Percentiles rank a stretch among this genome's conserved stretches.
Conservation (phyloP, 2,329 filamentous ascomycete species). For the Diplodia mutila region DNA sequence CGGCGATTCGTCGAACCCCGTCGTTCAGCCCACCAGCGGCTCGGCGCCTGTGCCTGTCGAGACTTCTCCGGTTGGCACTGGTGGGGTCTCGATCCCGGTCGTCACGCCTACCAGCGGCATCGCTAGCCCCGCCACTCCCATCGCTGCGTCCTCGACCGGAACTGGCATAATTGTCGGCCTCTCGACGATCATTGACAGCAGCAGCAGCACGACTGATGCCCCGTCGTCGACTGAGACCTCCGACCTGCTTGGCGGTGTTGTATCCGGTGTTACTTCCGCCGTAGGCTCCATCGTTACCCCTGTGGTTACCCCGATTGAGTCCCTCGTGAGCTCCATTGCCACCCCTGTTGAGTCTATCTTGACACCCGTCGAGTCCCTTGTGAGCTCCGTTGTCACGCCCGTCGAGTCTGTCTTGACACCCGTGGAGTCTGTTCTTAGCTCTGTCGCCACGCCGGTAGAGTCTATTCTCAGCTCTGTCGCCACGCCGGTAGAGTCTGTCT, state of each 20-base stretch:
- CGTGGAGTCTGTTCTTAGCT: too few relatives aligned
- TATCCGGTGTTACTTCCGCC: conserved; percentile 16
- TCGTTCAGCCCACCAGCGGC: conserved; percentile 25
- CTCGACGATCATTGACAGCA: conserved; percentile 35
- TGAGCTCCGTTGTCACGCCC: too few relatives aligned
- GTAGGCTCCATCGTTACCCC: conserved; percentile 1
- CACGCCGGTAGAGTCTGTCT: conserved; percentile 2
- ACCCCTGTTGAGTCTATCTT: conserved; percentile 3
- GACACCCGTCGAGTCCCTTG: not conserved
- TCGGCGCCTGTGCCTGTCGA: conserved; percentile 31
- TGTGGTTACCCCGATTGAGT: conserved; percentile 1
- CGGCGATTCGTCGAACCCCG: conserved; percentile 24
- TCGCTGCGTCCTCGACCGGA: conserved; percentile 24
- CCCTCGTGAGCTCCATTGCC: not conserved
- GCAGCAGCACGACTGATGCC: conserved; percentile 22
- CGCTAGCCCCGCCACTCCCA: conserved; percentile 1
- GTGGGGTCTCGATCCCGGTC: conserved; percentile 18
- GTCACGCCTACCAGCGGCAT: conserved; percentile 17
- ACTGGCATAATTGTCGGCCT: conserved; percentile 39
- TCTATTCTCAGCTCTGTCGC: not conserved
- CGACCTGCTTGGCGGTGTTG: conserved; percentile 17
- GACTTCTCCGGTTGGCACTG: conserved; percentile 11
- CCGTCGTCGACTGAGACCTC: conserved; percentile 16
- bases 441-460: not conserved
- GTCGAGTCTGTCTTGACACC: not conserved